Percentiles rank a stretch among this genome's conserved stretches.
Conservation (phyloP, 2,329 filamentous ascomycete species). For the Colletotrichum acutatum region DNA sequence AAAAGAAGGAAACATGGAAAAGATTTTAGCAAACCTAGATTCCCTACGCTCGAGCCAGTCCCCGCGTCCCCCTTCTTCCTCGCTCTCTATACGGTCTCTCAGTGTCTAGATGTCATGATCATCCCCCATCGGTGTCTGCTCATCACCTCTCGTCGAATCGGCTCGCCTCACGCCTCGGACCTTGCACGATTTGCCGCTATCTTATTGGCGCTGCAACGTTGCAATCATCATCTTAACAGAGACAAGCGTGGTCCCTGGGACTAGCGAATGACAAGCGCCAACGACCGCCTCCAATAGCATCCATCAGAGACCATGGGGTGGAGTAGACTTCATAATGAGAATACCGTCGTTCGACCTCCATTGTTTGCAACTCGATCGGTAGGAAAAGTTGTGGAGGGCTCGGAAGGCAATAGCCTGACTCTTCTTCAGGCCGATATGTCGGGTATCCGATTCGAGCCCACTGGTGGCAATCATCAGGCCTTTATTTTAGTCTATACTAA, state of each 20-base stretch:
- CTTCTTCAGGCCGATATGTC: background rate
- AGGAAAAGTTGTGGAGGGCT: background rate
- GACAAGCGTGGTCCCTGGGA: conserved; percentile 4
- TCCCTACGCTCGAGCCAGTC: background rate
- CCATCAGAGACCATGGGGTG: background rate
- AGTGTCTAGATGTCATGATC: conserved; percentile 12
- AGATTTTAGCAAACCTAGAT: background rate
- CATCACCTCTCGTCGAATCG: conserved; percentile 12
- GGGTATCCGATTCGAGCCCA: background rate
- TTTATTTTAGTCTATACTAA: background rate
- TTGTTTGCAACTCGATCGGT: background rate
- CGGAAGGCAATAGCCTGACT: background rate
- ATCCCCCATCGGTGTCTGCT: background rate
- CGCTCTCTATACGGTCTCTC: background rate
- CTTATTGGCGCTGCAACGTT: conserved; percentile 34
- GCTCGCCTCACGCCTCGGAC: conserved; percentile 1
- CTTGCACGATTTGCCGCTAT: conserved; percentile 16
- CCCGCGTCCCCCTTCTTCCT: background rate
- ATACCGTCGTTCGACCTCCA: background rate
- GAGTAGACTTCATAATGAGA: conserved; percentile 20
- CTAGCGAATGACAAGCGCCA: conserved; percentile 17
- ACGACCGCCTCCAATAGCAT: conserved; percentile 9
- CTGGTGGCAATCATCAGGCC: background rate
- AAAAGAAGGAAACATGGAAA: background rate
- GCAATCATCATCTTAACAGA: conserved; percentile 26